Base-by-base conservation (phyloP, 1,284 basidiomycete species). In the Rhodotorula sp. region DNA sequence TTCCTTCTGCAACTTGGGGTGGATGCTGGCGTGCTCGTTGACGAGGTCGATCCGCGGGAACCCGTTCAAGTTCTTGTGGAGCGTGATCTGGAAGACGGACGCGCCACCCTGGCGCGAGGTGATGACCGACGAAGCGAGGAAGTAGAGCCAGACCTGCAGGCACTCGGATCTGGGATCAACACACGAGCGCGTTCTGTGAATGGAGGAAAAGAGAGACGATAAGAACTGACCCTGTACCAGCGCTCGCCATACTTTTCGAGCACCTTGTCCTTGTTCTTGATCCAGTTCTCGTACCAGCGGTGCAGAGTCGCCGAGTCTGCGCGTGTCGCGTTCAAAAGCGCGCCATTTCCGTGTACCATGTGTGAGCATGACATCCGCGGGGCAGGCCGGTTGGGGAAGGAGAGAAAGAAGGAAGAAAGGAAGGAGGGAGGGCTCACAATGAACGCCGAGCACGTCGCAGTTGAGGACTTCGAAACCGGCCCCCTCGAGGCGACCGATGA, bases 401-500 rank as follows among this genome's bases (percentile, higher is more conserved):
- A 44, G 42, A 45, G n/a, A 24, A 12, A 18, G 5, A 44, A 2
- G 17, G 2, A 24, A n/a, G 42, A 45, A 24, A 12, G 22, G 5
- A 44, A 2, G 17, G 2, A 24, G 22, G 46, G 45, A 45, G 7
- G 30, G 30, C 72, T 45, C 44, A 74, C 72, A 79, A 77, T 83
- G 82, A 10, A 82, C 80, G 60, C 82, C 82, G 53, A 98, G 88
- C 59, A 99, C 95, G 77, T 99, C 96, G 76, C 95, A 85, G 76
- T 90, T 91, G 85, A 96, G 97, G 75, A 99, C 88, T 82, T 99
- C 96, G 78, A 98, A 99, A 69, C 95, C 95, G 73, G 91, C 93
- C 62, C 85, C 84, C 82, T 99, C 95, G 68, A 87, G 83, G 82
- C 91, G 85, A 62, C 83, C 86, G 73, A 99, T 87, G 70, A 97